phyloP scores from a whole-genome alignment of 2,329 filamentous ascomycete genomes.

The Chrysosphaeria jannelii region DNA sequence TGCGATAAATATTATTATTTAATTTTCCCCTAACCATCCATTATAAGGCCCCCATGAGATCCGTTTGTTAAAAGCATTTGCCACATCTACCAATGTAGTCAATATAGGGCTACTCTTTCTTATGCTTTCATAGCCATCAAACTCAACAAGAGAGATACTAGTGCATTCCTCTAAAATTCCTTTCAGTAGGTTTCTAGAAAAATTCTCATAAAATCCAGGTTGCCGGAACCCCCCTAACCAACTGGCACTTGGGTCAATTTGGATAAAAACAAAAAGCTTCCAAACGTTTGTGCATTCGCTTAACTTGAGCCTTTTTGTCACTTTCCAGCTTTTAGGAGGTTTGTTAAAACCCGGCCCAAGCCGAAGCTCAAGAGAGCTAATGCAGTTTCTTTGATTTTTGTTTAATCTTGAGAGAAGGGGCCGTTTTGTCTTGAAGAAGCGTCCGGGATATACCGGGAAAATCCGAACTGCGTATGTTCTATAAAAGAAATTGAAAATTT shows the following conservation, averaged over 20 bases:
- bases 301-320: slow-evolving; percentile 32
- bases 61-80: slow-evolving; percentile 15
- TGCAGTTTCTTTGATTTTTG: slow-evolving; percentile 22
- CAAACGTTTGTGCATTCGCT: slow-evolving; percentile 26
- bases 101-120: slow-evolving; percentile 35
- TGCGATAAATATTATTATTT: too few relatives aligned
- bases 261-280: slow-evolving; percentile 34
- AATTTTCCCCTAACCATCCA: too few relatives aligned
- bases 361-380: slow-evolving; percentile 36
- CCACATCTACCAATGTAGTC: slow-evolving; percentile 22
- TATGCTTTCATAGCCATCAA: slow-evolving; percentile 38
- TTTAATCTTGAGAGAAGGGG: slow-evolving; percentile 38
- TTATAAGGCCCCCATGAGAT: slow-evolving; percentile 38
- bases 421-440: slow-evolving; percentile 42
- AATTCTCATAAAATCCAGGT: slow-evolving; percentile 39
- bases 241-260: slow-evolving; percentile 38
- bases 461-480: slow-evolving; percentile 29
- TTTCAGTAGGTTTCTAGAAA: slow-evolving; percentile 25
- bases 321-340: slow-evolving; percentile 40
- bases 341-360: slow-evolving; percentile 43
- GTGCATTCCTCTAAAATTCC: slow-evolving; percentile 26
- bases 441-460: slow-evolving; percentile 31
- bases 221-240: slow-evolving; percentile 37
- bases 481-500: slow-evolving; percentile 37
- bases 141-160: slow-evolving; percentile 25